Evolutionary conservation across 1,284 basidiomycete genomes (phyloP).

Genomic region (Trametes polyzona): DNA sequence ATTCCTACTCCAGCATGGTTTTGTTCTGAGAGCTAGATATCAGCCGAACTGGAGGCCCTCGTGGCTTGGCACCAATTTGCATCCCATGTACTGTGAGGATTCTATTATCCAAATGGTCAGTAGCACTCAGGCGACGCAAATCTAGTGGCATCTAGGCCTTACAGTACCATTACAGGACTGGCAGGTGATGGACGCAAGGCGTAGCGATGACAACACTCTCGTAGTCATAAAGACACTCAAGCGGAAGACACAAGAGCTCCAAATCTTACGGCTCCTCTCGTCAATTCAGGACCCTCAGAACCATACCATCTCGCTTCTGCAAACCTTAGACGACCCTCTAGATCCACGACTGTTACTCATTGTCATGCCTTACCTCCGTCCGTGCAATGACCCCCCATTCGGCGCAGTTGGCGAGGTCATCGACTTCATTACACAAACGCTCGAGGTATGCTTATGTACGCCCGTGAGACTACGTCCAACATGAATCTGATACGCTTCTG

Average conservation of each 20-base stretch:
- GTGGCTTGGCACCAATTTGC: not conserved
- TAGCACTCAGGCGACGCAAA: not conserved
- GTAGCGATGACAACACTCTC: conserved; percentile 14
- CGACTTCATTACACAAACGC: conserved; percentile 31
- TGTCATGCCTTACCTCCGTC: conserved; percentile 33
- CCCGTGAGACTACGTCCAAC: too few species aligned
- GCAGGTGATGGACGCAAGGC: conserved; percentile 29
- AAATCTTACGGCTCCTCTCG: conserved; percentile 15
- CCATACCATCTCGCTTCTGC: conserved; percentile 26
- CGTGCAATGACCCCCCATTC: conserved; percentile 29
- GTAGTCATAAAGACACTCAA: conserved; percentile 30
- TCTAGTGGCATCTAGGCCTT: not conserved
- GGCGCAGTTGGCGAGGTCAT: conserved; percentile 29
- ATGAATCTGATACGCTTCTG: too few species aligned
- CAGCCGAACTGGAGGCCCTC: conserved; percentile 3
- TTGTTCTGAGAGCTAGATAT: too few species aligned
- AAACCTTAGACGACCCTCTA: conserved; percentile 22
- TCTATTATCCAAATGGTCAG: conserved; percentile 3
- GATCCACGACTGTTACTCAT: conserved; percentile 16
- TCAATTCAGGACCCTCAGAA: conserved; percentile 8
- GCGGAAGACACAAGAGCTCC: conserved; percentile 7
- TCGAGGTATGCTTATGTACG: conserved; percentile 14
- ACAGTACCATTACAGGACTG: not conserved
- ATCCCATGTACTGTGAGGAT: conserved; percentile 15
- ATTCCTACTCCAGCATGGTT: too few species aligned